Base-by-base conservation (phyloP, 495 filamentous ascomycete genomes). In the Penicillium desertorum region DNA sequence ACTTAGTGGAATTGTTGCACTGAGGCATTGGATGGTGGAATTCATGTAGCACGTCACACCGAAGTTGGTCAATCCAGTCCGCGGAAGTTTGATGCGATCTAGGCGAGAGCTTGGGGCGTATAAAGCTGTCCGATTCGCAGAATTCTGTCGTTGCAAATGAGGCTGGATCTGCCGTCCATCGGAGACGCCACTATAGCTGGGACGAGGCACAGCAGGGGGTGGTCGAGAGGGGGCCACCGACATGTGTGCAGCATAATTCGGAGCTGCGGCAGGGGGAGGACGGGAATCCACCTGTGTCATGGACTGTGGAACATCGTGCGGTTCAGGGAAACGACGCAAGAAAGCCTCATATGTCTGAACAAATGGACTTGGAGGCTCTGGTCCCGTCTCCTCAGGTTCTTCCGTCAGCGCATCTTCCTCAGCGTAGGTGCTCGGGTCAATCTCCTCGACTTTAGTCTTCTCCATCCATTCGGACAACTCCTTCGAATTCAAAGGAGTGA, bases 11-110 rank as follows among this genome's bases (percentile, higher is more conserved):
- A 83, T 75, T 1, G 90, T 94, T 4, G 86, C 87, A 57, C 88
- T 86, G 53, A 98, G 73, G 57, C 86, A 88, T 69, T 99, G 94
- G 14, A 99, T 72, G 4, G 86, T 86, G 14, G 88, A 83, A 74
- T 97, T 96, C 82, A 92, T 91, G 67, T 94, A 99, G 71, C 94
- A 99, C 7, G 85, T 89, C 11, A 88, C 86, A 10, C 88, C 85
- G 23, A 88, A 86, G 63, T 96, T 97, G 41, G 83, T 68, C 8
- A 98, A 79, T 2, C 94, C 95, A 4, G 90, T 93, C 11, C 79
- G 78, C 1, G 82, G 81, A 60, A 87, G 75, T 58, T 84, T 80
- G 17, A 79, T 71, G 34, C 69, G 79, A 58, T 64, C 79, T 32
- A 76, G 51, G 42, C 71, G 61, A 34, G 72, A 72, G 59, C 65